Evolutionary conservation across 352 stramenopile genomes (phyloP), one percentile per base, ranked within the genome.

Genomic region (Peronospora farinosa): DNA sequence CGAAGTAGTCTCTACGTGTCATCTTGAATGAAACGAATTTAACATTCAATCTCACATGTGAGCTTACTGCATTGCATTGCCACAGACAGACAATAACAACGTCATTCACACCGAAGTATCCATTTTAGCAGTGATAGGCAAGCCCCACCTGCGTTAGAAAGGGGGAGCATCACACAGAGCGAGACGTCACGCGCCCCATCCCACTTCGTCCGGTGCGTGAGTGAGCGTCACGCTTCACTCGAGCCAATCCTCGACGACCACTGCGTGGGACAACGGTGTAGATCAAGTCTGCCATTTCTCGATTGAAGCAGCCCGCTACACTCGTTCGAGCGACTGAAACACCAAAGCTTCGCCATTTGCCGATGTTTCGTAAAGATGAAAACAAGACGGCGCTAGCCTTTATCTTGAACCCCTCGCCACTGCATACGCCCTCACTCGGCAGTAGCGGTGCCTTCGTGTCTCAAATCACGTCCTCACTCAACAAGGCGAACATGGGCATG

Each of bases 381-480:
- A 68, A 68, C 63, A 87, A 87, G 51, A 58, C 66, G 23, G 69
- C 73, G 42, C 51, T 88, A 19, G 74, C 77, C 28, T 88, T 84
- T 70, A 88, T 88, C 51, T 63, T 88, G 32, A 88, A 86, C 63
- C 77, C 77, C 27, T 70, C 67, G 12, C 57, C 61, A 31, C 54
- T 56, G 42, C 56, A 53, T 40, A 54, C 47, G 12, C 37, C 33
- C 3, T 51, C 32, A 10, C 50, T 42, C 41, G 50, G 37, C 28
- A 54, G 37, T 38, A 52, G 51, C 45, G 63, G 51, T 49, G 30
- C 51, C n/a, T 63, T n/a, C n/a, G n/a, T n/a, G n/a, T n/a, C n/a
- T n/a, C n/a, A 65, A 11, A 75, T 64, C 25, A 62, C 82, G 23
- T 85, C 76, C 9, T 69, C 71, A 2, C 48, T 64, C 40, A 67